Percentiles rank a stretch among this genome's conserved stretches.
phyloP scores from a whole-genome alignment of 2,329 filamentous ascomycete genomes.

The Xylariaceae sp. region DNA sequence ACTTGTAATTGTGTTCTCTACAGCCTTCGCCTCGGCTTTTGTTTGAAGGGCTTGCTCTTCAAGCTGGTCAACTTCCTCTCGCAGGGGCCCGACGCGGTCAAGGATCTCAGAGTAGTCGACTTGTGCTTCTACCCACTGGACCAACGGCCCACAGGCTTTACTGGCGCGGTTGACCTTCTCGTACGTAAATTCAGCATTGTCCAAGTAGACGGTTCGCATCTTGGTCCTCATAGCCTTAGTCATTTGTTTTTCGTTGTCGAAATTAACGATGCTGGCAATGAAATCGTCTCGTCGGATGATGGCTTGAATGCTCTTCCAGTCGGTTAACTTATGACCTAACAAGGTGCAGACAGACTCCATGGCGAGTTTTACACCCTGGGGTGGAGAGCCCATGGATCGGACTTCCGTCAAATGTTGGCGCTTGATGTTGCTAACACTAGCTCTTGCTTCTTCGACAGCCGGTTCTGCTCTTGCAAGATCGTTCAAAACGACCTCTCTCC shows the following conservation, averaged over 20 bases:
- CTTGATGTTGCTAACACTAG: conserved; percentile 98
- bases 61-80: conserved; percentile 80
- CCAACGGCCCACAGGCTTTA: conserved; percentile 92
- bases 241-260: conserved; percentile 94
- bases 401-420: conserved; percentile 95
- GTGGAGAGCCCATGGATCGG: conserved; percentile 90
- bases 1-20: conserved; percentile 76
- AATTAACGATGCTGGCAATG: conserved; percentile 95
- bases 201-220: conserved; percentile 90
- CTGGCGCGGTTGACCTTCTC: conserved; percentile 94
- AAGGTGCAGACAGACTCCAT: conserved; percentile 95
- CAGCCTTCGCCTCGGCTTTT: conserved; percentile 86
- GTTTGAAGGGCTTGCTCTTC: conserved; percentile 88
- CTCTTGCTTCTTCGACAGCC: conserved; percentile 85
- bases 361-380: conserved; percentile 81
- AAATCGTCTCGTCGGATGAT: conserved; percentile 92
- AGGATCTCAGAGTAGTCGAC: conserved; percentile 98
- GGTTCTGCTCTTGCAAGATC: conserved; percentile 90
- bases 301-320: conserved; percentile 86
- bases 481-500: conserved; percentile 75
- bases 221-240: conserved; percentile 72
- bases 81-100: conserved; percentile 85
- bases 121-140: conserved; percentile 95
- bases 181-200: conserved; percentile 91
- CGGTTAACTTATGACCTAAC: conserved; percentile 80